These are phyloP conservation scores for Antitrichia curtipendula DNA, from an alignment of 225 moss, liverwort and hornwort species.

Conservation along the genomic window DNA sequence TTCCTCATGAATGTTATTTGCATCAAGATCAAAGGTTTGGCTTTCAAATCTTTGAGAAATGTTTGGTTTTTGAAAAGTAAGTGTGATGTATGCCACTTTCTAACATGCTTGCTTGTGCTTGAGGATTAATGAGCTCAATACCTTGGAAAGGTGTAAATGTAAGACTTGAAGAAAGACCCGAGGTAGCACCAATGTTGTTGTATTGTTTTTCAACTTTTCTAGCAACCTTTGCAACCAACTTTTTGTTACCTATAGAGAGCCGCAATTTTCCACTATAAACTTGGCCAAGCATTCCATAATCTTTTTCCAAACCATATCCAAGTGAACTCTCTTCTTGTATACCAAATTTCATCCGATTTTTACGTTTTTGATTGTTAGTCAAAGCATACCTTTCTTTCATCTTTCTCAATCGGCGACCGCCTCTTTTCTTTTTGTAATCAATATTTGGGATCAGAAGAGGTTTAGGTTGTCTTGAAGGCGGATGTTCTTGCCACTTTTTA, in stretches of 20 bases:
- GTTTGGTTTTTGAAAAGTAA: slow-evolving; percentile 70
- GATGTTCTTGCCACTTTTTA: slow-evolving; percentile 82
- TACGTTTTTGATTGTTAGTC: slow-evolving; percentile 74
- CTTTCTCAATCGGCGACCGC: slow-evolving; percentile 59
- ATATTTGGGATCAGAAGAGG: slow-evolving; percentile 70
- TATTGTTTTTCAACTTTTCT: slow-evolving; percentile 78
- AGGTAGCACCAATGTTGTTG: slow-evolving; percentile 66
- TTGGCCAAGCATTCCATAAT: slow-evolving; percentile 81
- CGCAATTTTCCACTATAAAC: slow-evolving; percentile 73
- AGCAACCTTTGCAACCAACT: slow-evolving; percentile 84
- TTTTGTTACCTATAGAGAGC: slow-evolving; percentile 71
- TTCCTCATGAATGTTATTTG: background rate
- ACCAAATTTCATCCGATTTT: slow-evolving; percentile 75
- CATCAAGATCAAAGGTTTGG: background rate
- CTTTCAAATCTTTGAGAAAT: slow-evolving; percentile 64
- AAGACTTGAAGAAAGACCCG: slow-evolving; percentile 44
- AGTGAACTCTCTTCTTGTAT: slow-evolving; percentile 73
- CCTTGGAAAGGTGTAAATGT: slow-evolving; percentile 82
- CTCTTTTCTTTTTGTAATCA: slow-evolving; percentile 68
- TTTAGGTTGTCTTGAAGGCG: slow-evolving; percentile 60
- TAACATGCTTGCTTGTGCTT: slow-evolving; percentile 51
- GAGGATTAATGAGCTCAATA: slow-evolving; percentile 80
- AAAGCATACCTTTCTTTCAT: slow-evolving; percentile 85
- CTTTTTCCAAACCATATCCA: slow-evolving; percentile 79
- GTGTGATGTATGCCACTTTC: slow-evolving; percentile 70